Conservation (phyloP, 2,329 filamentous ascomycete species). For the Penicillium sp. region DNA sequence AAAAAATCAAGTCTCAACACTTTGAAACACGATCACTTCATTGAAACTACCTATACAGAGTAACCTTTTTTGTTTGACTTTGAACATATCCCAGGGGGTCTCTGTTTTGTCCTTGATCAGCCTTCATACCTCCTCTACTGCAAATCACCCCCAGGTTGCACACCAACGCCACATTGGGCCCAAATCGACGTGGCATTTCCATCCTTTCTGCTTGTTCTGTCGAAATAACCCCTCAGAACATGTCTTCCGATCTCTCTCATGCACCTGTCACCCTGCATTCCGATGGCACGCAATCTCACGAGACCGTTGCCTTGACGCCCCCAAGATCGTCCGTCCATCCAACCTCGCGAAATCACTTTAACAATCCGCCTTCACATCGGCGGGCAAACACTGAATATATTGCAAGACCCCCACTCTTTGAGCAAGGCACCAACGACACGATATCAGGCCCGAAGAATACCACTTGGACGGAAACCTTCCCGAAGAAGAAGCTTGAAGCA, state of each 20-base stretch:
- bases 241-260: conserved; percentile 19
- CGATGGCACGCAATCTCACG: conserved; percentile 23
- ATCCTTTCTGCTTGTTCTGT: conserved; percentile 17
- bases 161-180: conserved; percentile 19
- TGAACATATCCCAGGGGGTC: background rate
- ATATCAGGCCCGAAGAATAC: conserved; percentile 14
- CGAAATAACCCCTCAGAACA: conserved; percentile 7
- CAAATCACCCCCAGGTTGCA: conserved; percentile 13
- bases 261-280: conserved; percentile 26
- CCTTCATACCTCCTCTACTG: conserved; percentile 3
- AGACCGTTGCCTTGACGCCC: conserved; percentile 24
- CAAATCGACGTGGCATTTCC: conserved; percentile 36
- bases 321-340: conserved; percentile 15
- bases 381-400: conserved; percentile 38
- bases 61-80: background rate
- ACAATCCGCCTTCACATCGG: conserved; percentile 30
- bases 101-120: background rate
- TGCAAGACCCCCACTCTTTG: conserved; percentile 30
- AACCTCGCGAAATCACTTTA: conserved; percentile 18
- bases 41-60: background rate
- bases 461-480: conserved; percentile 27
- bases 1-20: conserved; percentile 3
- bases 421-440: conserved; percentile 28
- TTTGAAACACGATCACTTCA: background rate
- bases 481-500: conserved; percentile 34